phyloP scores from a whole-genome alignment of 768 basidiomycete genomes.

The Suillus ampliporus region DNA sequence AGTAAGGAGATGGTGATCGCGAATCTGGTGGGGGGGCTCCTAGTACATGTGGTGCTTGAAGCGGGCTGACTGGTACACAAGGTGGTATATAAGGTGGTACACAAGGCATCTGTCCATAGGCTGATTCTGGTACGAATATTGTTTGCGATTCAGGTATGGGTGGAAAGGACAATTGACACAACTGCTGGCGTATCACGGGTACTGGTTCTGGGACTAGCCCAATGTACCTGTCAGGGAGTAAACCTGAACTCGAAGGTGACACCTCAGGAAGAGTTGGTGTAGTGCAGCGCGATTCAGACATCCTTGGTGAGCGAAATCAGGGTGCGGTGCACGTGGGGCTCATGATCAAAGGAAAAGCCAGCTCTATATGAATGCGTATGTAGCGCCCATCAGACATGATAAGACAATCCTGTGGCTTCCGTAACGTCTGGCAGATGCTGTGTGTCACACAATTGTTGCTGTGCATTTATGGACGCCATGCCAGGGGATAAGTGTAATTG shows the following conservation, averaged over 20 bases:
- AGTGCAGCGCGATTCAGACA: background rate
- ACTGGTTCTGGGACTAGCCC: background rate
- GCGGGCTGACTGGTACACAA: background rate
- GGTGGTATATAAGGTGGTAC: too few species aligned
- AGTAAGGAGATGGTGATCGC: background rate
- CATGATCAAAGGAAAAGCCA: background rate
- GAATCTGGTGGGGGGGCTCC: background rate
- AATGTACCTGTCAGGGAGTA: background rate
- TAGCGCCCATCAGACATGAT: conserved; percentile 1
- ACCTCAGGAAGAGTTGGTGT: background rate
- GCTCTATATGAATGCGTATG: conserved; percentile 5
- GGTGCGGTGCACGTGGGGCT: too few species aligned
- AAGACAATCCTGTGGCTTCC: background rate
- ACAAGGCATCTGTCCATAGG: too few species aligned
- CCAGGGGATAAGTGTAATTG: background rate
- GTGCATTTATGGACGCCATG: background rate
- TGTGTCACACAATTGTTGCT: background rate
- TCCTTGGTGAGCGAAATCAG: background rate
- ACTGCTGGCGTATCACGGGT: background rate
- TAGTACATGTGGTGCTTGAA: too few species aligned
- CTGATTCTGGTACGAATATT: background rate
- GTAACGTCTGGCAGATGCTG: background rate
- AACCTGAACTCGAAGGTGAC: background rate
- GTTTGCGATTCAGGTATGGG: background rate
- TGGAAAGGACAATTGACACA: background rate